Conservation (phyloP, 2,329 filamentous ascomycete species). For the Emergomyces pasteurianus region DNA sequence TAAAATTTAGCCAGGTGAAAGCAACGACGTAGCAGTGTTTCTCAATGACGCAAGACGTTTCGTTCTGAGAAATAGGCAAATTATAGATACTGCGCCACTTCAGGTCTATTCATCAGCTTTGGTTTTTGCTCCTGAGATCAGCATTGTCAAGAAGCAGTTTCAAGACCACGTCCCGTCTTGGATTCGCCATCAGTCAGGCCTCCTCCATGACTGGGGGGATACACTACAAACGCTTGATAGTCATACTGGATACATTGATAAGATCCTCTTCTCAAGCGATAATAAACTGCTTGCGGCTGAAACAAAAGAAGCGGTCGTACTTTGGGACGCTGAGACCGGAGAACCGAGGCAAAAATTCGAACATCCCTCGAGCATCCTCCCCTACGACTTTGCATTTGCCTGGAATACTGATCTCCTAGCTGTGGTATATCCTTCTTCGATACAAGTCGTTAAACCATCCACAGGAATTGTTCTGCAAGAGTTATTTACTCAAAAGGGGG, state of each 20-base stretch:
- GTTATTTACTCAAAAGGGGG: background rate
- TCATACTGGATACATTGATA: background rate
- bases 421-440: background rate
- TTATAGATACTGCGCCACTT: constrained; percentile 22
- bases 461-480: background rate
- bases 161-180: constrained; percentile 9
- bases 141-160: constrained; percentile 17
- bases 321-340: background rate
- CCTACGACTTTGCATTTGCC: background rate
- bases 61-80: constrained; percentile 16
- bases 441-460: background rate
- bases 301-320: background rate
- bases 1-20: background rate
- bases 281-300: background rate
- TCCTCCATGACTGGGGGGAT: background rate
- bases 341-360: background rate
- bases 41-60: constrained; percentile 21
- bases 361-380: background rate
- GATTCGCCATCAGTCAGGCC: constrained; percentile 4
- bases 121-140: constrained; percentile 19
- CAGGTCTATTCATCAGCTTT: constrained; percentile 25
- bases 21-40: background rate
- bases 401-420: background rate
- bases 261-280: background rate
- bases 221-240: background rate